These are phyloP conservation scores for Sarcocystis neurona DNA, from an alignment of 169 alveolate species.

Conservation along the genomic window DNA sequence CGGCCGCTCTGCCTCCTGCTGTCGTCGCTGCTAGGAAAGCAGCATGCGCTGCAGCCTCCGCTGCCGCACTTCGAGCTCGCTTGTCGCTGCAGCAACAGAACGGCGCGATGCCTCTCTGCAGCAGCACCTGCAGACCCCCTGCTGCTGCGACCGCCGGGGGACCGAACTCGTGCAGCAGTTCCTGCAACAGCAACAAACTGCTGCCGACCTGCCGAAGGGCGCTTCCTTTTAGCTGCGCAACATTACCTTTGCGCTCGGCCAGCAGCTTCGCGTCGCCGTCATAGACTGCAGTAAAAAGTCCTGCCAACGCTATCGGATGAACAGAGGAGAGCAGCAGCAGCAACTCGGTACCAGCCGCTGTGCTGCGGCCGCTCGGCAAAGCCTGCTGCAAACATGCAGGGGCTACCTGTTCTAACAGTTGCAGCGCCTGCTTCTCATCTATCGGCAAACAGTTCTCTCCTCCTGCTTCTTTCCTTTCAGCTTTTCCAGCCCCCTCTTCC, in stretches of 20 bases:
- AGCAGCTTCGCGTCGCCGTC: constrained; percentile 31
- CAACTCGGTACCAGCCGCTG: constrained; percentile 26
- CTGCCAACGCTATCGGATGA: constrained; percentile 4
- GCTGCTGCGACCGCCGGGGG: constrained; percentile 36
- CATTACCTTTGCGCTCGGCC: constrained; percentile 59
- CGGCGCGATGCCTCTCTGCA: constrained; percentile 28
- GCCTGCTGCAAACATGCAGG: constrained; percentile 48
- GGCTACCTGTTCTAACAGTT: constrained; percentile 20
- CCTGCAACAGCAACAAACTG: constrained; percentile 40
- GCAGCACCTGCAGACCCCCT: constrained; percentile 46
- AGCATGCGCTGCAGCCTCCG: constrained; percentile 52
- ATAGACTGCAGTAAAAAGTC: background rate
- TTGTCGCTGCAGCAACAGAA: constrained; percentile 62
- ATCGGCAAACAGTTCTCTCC: no score
- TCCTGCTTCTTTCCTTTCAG: no score
- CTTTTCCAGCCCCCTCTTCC: background rate
- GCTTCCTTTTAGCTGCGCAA: constrained; percentile 55
- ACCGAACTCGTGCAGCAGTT: constrained; percentile 55
- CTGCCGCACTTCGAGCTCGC: constrained; percentile 29
- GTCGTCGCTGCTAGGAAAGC: constrained; percentile 28
- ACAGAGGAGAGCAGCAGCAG: constrained; percentile 41
- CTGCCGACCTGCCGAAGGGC: constrained; percentile 42
- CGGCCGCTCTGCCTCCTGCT: constrained; percentile 43
- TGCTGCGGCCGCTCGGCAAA: constrained; percentile 37
- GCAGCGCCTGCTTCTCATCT: background rate